Evolutionary conservation across 176 grass and related monocot genomes (phyloP).

Genomic region (Carex kokanica): DNA sequence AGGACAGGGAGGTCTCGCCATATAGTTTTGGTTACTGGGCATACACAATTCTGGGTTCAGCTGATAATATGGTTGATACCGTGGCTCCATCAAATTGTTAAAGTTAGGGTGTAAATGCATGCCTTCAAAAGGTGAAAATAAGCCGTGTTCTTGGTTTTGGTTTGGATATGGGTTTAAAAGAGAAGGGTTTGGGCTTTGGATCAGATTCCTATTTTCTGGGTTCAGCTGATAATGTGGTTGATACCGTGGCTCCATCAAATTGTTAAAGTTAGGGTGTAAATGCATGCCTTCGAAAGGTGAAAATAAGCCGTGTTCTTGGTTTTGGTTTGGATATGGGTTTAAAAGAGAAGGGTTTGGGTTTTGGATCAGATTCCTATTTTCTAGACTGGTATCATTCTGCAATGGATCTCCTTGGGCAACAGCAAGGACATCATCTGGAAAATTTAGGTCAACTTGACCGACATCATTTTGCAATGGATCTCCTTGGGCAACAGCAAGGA

Average conservation of each 20-base stretch:
- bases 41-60: neutral
- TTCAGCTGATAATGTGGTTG: neutral
- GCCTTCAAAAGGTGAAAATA: neutral
- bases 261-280: neutral
- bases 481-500: neutral
- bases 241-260: neutral
- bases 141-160: neutral
- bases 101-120: neutral
- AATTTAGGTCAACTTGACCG: neutral
- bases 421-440: neutral
- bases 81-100: neutral
- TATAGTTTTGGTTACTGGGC: neutral
- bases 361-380: constrained; percentile 2
- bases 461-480: neutral
- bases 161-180: neutral
- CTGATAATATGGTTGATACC: neutral
- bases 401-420: neutral
- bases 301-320: neutral
- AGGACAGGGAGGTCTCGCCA: neutral
- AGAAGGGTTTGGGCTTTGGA: neutral
- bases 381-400: neutral
- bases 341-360: neutral
- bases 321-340: constrained; percentile 4
- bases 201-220: neutral
- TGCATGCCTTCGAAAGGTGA: neutral